Conservation (phyloP, 1,284 basidiomycete genomes). For the Agroathelia rolfsii region DNA sequence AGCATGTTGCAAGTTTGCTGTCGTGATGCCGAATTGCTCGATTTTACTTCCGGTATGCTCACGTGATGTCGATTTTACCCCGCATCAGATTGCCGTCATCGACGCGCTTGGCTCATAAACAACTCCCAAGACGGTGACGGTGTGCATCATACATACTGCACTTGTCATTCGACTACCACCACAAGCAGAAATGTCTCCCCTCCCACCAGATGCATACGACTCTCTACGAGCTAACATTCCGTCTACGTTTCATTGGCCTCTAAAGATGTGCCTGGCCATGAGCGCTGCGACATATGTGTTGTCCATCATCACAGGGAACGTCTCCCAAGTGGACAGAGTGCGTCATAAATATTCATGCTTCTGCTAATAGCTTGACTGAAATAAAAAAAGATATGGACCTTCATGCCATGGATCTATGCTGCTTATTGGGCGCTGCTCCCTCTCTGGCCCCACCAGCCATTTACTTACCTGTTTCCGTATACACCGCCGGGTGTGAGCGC, state of each 20-base stretch:
- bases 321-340: conserved; percentile 73
- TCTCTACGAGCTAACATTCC: conserved; percentile 13
- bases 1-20: too few species aligned
- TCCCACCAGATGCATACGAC: too few species aligned
- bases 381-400: conserved; percentile 46
- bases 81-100: too few species aligned
- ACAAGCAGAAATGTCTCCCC: too few species aligned
- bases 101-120: too few species aligned
- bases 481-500: conserved; percentile 38
- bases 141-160: too few species aligned
- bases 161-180: too few species aligned
- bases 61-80: too few species aligned
- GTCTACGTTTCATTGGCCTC: conserved; percentile 45
- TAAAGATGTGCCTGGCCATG: conserved; percentile 45
- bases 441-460: conserved; percentile 40
- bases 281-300: conserved; percentile 42
- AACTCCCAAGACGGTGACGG: too few species aligned
- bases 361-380: conserved; percentile 1
- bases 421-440: conserved; percentile 67
- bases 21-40: too few species aligned
- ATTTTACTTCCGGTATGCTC: too few species aligned
- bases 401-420: conserved; percentile 73
- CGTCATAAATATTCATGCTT: conserved; percentile 2
- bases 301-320: conserved; percentile 66
- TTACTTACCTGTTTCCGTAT: conserved; percentile 44